Base-by-base conservation (phyloP, 2,329 filamentous ascomycete genomes). In the Trichoderma atrobrunneum region DNA sequence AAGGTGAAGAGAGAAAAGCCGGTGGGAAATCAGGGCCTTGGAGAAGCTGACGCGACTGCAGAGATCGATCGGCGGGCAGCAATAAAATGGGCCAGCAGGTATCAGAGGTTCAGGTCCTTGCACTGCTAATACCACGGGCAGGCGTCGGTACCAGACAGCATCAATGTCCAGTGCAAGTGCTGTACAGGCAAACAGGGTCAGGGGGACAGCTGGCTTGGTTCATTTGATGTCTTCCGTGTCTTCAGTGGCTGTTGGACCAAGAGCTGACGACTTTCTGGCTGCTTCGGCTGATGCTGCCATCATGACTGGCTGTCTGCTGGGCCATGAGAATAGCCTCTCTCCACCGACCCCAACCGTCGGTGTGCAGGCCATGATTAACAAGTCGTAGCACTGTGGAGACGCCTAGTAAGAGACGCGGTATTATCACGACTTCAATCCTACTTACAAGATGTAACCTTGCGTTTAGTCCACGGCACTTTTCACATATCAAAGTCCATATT, bases 61-160 rank as follows among this genome's bases (percentile, higher is more conserved):
- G 39, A 72, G 70, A 67, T 72, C 70, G 70, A 72, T 72, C 70
- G 70, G 70, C 48, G 34, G 60, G 18, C 68, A 57, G 56, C 16
- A 62, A 67, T 72, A 30, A 57, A 57, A 69, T 28, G 57, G 57
- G 57, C 39, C 16, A 60, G 57, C 39, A 10, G 48, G 26, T 30
- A 69, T n/a, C 7, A 36, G 39, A 39, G 65, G 34, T 36, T 5
- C 34, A 61, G 56, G 56, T 34, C 28, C 36, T 48, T 54, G 48
- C 48, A 54, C 48, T 54, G 48, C 48, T 54, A 24, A 48, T 48
- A 48, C 39, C 8, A 48, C 39, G n/a, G 43, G 43, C 39, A 43
- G 43, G 43, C n/a, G 16, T 43, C 8, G 36, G 36, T 43, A 39
- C 36, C 28, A 30, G 5, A 5, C 34, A 48, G n/a, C 0, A 21